Evolutionary conservation across 371 early-diverging fungal genomes (phyloP).

Genomic region (Umbelopsis sp.): DNA sequence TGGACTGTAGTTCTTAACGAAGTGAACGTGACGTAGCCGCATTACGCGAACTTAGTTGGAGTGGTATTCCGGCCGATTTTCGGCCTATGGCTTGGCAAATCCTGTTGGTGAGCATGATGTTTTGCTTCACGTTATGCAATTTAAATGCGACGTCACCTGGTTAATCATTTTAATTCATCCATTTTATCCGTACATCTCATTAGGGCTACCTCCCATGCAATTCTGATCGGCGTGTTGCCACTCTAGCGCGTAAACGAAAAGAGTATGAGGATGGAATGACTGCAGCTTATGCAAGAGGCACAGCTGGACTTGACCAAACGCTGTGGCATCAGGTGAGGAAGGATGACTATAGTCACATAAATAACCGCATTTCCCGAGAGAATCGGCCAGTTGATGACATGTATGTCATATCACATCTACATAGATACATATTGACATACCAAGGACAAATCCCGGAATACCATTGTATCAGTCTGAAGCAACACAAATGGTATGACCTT

Average conservation of each 20-base stretch:
- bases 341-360: neutral
- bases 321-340: conserved; percentile 85
- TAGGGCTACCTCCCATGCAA: conserved; percentile 88
- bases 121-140: neutral
- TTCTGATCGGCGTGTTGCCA: conserved; percentile 77
- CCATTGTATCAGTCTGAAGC: conserved; percentile 80
- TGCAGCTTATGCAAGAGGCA: conserved; percentile 81
- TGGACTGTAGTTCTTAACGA: neutral
- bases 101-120: conserved; percentile 63
- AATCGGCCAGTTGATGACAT: neutral
- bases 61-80: conserved; percentile 86
- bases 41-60: conserved; percentile 85
- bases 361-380: neutral
- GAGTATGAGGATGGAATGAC: conserved; percentile 87
- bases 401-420: neutral
- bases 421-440: conserved; percentile 92
- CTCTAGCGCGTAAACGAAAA: conserved; percentile 84
- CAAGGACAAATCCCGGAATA: conserved; percentile 86
- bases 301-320: conserved; percentile 79
- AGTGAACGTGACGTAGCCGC: conserved; percentile 39
- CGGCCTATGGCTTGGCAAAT: conserved; percentile 91
- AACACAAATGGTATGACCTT: conserved; percentile 72
- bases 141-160: neutral
- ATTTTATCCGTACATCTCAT: neutral
- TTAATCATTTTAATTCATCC: neutral